Base-by-base conservation (phyloP, 768 basidiomycete genomes). In the Plicaturopsis crispa region DNA sequence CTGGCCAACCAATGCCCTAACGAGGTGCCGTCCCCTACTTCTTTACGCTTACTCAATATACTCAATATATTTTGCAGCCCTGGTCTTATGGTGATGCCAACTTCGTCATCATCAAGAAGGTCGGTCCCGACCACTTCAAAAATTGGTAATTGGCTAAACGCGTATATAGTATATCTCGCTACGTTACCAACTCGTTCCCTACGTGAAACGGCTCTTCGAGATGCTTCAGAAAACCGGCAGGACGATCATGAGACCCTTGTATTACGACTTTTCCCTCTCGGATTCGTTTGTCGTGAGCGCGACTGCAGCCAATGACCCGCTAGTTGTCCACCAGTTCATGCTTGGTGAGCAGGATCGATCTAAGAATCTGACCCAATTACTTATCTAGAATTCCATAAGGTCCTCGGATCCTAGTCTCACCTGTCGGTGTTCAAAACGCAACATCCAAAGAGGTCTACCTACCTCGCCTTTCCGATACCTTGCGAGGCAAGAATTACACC, bases 81-180 rank as follows among this genome's bases (percentile, higher is more conserved):
- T 63, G 62, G 62, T 49, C 58, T 0, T 62, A 62, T 33, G 62
- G 61, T 8, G 55, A 51, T 30, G 59, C 53, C 1, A 63, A 63
- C 35, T 60, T 60, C 33, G 39, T 48, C 12, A 63, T 63, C 19
- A 49, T 62, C 42, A 62, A 63, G 41, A 48, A 59, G 50, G 59
- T 56, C 43, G 17, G 14, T 20, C 19, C 10, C 12, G 24, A 36
- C 5, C 21, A 33, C 6, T 16, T 2, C 30, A 4, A 11, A 16
- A 4, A n/a, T 6, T 16, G 32, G 24, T 19, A 16, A 14, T 19
- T 22, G 19, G 35, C 33, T 38, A 8, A 34, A 17, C 20, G 8
- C 16, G 22, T 8, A 6, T 14, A 5, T 39, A 63, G 61, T 62
- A 62, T 42, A 61, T 62, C 34, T 50, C 51, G 4, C 44, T 61